Conservation (phyloP, 176 grass and related monocot species). For the Melocanna baccifera region DNA sequence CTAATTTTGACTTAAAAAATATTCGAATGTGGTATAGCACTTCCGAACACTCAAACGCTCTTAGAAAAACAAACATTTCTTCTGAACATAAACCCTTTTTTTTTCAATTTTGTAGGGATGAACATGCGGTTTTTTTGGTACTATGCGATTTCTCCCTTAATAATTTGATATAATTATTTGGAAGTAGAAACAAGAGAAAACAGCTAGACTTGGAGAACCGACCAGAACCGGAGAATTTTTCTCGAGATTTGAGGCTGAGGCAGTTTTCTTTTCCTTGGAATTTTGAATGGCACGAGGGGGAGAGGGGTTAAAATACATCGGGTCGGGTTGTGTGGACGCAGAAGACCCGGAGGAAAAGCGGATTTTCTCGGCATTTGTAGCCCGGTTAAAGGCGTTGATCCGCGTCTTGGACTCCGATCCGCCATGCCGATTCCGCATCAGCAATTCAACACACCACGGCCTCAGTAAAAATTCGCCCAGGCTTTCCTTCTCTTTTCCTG, state of each 20-base stretch:
- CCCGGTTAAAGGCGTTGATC: constrained; percentile 51
- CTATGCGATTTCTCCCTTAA: background rate
- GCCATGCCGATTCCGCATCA: constrained; percentile 18
- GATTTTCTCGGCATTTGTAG: constrained; percentile 60
- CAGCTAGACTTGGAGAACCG: background rate
- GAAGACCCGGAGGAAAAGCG: constrained; percentile 39
- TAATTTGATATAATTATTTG: background rate
- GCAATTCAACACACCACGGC: background rate
- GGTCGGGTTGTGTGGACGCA: constrained; percentile 15
- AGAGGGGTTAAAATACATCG: background rate
- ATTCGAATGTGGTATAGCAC: too few relatives aligned
- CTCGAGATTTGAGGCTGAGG: constrained; percentile 27
- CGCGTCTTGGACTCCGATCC: constrained; percentile 26
- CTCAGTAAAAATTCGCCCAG: constrained; percentile 20
- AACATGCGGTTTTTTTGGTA: too few relatives aligned
- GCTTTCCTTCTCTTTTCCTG: constrained; percentile 12
- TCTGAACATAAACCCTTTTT: background rate
- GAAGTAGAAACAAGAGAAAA: background rate
- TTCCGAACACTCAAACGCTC: background rate
- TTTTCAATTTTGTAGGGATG: background rate
- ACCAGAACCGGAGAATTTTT: constrained; percentile 7
- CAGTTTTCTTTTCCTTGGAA: constrained; percentile 20
- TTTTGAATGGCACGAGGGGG: constrained; percentile 10
- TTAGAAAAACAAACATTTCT: background rate
- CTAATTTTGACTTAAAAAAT: too few relatives aligned